A percentile compares a stretch with the other conserved stretches of the same genome.
Evolutionary conservation across 2,329 filamentous ascomycete species (phyloP).

Genomic region (Penicillium nordicum): DNA sequence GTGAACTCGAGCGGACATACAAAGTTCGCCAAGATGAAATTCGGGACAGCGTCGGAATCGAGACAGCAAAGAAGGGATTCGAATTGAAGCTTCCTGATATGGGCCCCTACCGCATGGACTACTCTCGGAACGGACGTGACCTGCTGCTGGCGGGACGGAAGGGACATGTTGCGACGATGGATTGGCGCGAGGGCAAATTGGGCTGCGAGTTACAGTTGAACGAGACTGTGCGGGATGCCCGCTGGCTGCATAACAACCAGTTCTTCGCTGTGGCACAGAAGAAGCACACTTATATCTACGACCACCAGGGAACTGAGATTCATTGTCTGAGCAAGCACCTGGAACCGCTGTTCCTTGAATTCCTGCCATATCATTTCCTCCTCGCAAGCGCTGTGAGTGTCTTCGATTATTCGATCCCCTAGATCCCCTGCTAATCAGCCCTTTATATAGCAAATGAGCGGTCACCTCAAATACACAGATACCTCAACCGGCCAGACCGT

Average conservation of each 20-base stretch:
- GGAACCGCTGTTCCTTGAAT: constrained; percentile 91
- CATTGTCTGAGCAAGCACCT: constrained; percentile 87
- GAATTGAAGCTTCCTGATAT: constrained; percentile 78
- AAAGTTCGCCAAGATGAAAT: constrained; percentile 90
- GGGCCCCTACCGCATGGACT: constrained; percentile 85
- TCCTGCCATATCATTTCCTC: constrained; percentile 93
- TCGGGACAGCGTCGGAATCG: constrained; percentile 66
- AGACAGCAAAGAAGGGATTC: constrained; percentile 89
- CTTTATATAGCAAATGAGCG: constrained; percentile 62
- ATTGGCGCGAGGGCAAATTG: constrained; percentile 89
- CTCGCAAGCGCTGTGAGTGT: constrained; percentile 73
- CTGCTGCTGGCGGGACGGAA: constrained; percentile 83
- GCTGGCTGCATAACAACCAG: constrained; percentile 93
- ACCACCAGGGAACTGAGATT: constrained; percentile 82
- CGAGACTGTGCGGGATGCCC: constrained; percentile 84
- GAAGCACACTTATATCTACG: constrained; percentile 96
- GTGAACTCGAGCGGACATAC: constrained; percentile 85
- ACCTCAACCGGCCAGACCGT: constrained; percentile 89
- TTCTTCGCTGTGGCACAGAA: constrained; percentile 93
- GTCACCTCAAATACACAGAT: constrained; percentile 90
- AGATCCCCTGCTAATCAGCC: not conserved
- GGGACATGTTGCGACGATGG: constrained; percentile 93
- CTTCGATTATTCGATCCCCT: not conserved
- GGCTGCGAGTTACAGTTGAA: constrained; percentile 87
- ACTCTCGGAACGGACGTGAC: constrained; percentile 83